Percentiles rank a stretch among this genome's conserved stretches.
Conservation (phyloP, 805 yeast species). For the Candida pseudoglaebosa region DNA sequence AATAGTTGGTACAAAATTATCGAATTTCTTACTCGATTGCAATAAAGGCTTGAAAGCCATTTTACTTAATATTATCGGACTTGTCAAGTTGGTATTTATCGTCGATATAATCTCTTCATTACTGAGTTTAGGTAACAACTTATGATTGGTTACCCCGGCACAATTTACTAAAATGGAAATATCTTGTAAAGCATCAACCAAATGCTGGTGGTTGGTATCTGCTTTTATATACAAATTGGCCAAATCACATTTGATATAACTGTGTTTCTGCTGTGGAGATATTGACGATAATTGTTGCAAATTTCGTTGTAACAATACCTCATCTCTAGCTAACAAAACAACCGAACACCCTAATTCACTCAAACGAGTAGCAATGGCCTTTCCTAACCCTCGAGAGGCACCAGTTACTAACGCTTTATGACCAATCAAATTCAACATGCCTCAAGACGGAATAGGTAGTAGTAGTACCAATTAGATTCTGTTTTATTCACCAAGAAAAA, state of each 20-base stretch:
- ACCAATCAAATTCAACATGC: conserved; percentile 6
- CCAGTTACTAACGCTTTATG: conserved; percentile 38
- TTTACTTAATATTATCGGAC: conserved; percentile 59
- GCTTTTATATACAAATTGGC: conserved; percentile 11
- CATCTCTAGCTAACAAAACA: conserved; percentile 33
- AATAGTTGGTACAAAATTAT: conserved; percentile 29
- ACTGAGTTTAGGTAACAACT: conserved; percentile 44
- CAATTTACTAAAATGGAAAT: conserved; percentile 54
- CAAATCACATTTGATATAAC: conserved; percentile 32
- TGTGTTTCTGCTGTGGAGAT: conserved; percentile 22
- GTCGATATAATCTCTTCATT: conserved; percentile 40
- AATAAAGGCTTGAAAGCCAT: conserved; percentile 51
- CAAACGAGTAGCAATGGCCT: conserved; percentile 22
- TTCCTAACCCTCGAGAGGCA: conserved; percentile 38
- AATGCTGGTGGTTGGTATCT: conserved; percentile 14
- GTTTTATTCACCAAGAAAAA: too few species aligned
- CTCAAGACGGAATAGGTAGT: too few species aligned
- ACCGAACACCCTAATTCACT: conserved; percentile 30
- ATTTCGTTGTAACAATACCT: conserved; percentile 22
- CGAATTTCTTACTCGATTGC: conserved; percentile 16
- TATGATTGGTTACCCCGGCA: conserved; percentile 62
- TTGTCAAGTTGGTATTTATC: conserved; percentile 52
- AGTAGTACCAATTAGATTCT: too few species aligned
- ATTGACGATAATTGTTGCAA: conserved; percentile 8
- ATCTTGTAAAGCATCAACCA: conserved; percentile 23